A percentile compares a stretch with the other conserved stretches of the same genome.
phyloP scores from a whole-genome alignment of 1,284 basidiomycete species.

The Tylopilus orsonianus region DNA sequence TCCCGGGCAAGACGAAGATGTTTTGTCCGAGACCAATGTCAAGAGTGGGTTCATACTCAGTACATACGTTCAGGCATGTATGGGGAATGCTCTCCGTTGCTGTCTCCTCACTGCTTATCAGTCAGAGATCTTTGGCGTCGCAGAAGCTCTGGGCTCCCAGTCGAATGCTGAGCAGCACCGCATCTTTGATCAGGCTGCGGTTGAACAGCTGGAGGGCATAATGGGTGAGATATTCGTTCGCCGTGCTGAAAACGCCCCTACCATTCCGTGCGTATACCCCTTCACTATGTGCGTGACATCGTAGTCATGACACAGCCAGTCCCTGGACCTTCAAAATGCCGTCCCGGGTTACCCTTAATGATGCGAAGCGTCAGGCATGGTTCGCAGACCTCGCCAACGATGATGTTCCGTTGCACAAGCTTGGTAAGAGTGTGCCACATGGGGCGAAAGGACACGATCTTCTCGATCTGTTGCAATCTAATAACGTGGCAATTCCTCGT shows the following conservation, averaged over 20 bases:
- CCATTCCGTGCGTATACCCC: constrained; percentile 56
- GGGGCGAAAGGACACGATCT: constrained; percentile 91
- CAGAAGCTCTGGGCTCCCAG: constrained; percentile 60
- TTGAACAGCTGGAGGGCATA: constrained; percentile 73
- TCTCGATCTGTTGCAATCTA: constrained; percentile 81
- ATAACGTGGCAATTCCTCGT: constrained; percentile 80
- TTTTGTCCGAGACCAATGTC: constrained; percentile 74
- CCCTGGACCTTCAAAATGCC: constrained; percentile 81
- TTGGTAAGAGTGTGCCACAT: constrained; percentile 91
- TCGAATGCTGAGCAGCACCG: constrained; percentile 53
- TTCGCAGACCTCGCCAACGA: constrained; percentile 91
- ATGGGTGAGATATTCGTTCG: constrained; percentile 79
- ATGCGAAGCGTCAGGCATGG: constrained; percentile 86
- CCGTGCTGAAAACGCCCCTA: constrained; percentile 52
- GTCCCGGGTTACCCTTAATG: constrained; percentile 86
- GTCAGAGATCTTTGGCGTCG: constrained; percentile 23
- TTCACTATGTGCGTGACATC: background rate
- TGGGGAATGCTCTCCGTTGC: background rate
- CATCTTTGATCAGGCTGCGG: constrained; percentile 50
- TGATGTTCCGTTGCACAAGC: constrained; percentile 81
- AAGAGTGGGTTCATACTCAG: constrained; percentile 73
- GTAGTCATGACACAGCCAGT: constrained; percentile 39
- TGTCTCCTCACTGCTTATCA: constrained; percentile 25
- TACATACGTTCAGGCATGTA: constrained; percentile 57
- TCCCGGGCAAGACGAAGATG: constrained; percentile 83